Evolutionary conservation across 805 yeast species (phyloP).

Genomic region (Zygoascus tannicola): DNA sequence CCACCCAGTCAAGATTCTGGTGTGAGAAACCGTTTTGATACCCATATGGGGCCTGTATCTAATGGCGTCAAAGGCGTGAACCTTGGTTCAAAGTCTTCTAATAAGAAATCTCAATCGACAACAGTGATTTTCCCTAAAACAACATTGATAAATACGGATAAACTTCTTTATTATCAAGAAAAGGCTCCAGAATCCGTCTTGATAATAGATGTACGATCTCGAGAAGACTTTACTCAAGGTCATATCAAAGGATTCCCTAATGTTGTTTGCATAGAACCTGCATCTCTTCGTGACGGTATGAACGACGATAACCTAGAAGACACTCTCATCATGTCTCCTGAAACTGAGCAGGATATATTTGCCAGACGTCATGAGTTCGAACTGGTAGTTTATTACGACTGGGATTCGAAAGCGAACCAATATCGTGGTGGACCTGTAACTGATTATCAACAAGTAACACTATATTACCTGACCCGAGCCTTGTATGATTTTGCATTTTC

Average conservation of each 20-base stretch:
- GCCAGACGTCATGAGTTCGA: constrained; percentile 46
- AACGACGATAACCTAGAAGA: constrained; percentile 61
- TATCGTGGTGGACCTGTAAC: constrained; percentile 17
- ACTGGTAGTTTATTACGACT: constrained; percentile 57
- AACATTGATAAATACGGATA: constrained; percentile 20
- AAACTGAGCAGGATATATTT: constrained; percentile 46
- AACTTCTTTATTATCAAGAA: constrained; percentile 18
- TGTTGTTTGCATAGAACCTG: constrained; percentile 70
- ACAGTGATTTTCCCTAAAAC: constrained; percentile 22
- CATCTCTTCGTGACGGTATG: constrained; percentile 40
- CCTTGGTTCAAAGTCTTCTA: background rate
- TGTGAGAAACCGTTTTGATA: background rate
- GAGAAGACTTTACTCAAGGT: constrained; percentile 47
- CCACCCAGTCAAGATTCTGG: background rate
- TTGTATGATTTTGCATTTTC: constrained; percentile 33
- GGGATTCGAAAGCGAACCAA: constrained; percentile 19
- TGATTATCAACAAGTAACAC: constrained; percentile 12
- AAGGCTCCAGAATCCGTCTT: constrained; percentile 32
- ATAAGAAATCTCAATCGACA: background rate
- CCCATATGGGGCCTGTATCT: background rate
- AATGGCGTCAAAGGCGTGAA: background rate
- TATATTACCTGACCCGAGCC: constrained; percentile 28
- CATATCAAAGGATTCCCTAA: constrained; percentile 51
- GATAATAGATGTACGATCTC: constrained; percentile 63
- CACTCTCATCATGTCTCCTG: constrained; percentile 48